Percentiles rank a stretch among this genome's conserved stretches.
Evolutionary conservation across 352 stramenopile species (phyloP).

Genomic region (Pythium plurisporium): DNA sequence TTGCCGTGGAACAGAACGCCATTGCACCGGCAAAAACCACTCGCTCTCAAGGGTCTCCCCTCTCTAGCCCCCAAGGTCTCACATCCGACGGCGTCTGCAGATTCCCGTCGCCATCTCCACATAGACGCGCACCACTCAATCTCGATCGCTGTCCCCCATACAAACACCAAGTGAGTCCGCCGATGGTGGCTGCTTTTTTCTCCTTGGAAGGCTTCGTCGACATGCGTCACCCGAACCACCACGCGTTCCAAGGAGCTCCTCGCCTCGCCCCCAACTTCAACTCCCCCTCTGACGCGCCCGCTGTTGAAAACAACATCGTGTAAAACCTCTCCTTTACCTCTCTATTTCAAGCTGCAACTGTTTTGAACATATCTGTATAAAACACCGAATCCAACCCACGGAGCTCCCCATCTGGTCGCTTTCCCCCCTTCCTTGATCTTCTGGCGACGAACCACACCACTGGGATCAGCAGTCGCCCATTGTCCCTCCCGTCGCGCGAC

Average conservation of each 20-base stretch:
- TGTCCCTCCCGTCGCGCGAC: not conserved
- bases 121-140: no score
- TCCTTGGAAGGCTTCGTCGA: no score
- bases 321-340: not conserved
- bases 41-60: no score
- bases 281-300: slow-evolving; percentile 10
- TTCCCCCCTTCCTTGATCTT: not conserved
- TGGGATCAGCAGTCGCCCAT: not conserved
- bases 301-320: not conserved
- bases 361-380: not conserved
- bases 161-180: no score
- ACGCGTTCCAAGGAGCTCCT: not conserved
- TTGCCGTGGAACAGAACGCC: no score
- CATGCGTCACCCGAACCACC: not conserved
- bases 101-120: no score
- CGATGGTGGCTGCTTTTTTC: no score
- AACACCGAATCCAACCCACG: not conserved
- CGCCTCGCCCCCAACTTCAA: slow-evolving; percentile 11
- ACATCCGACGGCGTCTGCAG: no score
- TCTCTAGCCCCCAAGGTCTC: no score
- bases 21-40: no score
- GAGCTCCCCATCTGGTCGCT: not conserved
- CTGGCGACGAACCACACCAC: slow-evolving; percentile 3
- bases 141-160: no score
- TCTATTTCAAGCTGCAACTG: not conserved